Conservation (phyloP, 140 eudicot genomes). For the Flaveria floridana region DNA sequence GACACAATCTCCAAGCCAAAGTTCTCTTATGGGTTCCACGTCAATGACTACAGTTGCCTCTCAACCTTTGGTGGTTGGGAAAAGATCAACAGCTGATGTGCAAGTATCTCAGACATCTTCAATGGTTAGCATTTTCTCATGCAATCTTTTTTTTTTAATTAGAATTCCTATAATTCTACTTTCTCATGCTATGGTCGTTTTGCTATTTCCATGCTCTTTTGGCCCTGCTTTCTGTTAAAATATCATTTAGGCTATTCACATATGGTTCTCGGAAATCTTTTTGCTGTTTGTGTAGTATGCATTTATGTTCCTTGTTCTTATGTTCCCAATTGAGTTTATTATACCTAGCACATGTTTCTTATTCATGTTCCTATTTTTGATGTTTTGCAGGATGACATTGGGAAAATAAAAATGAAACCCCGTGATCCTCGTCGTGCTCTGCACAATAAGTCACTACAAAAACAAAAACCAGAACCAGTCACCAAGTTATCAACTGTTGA, state of each 20-base stretch:
- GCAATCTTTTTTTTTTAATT: neutral
- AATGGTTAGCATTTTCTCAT: slow-evolving; percentile 42
- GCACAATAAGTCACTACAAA: slow-evolving; percentile 45
- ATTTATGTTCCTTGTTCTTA: slow-evolving; percentile 8
- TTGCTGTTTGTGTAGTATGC: neutral
- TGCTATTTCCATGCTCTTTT: neutral
- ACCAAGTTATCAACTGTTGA: slow-evolving; percentile 36
- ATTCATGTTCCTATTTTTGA: slow-evolving; percentile 18
- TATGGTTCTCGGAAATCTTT: neutral
- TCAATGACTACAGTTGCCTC: slow-evolving; percentile 42
- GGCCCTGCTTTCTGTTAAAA: neutral
- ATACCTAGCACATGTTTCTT: neutral
- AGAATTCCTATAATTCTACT: neutral
- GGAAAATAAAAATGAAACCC: slow-evolving; percentile 83
- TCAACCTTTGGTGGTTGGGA: slow-evolving; percentile 40
- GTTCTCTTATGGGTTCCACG: slow-evolving; percentile 42
- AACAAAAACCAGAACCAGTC: slow-evolving; percentile 36
- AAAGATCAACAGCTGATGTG: slow-evolving; percentile 43
- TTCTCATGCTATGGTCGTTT: slow-evolving; percentile 10
- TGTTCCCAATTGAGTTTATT: neutral
- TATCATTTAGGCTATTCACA: neutral
- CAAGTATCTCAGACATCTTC: slow-evolving; percentile 52
- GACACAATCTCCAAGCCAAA: slow-evolving; percentile 40
- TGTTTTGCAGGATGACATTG: slow-evolving; percentile 59
- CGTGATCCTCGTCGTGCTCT: slow-evolving; percentile 97